Evolutionary conservation across 2,329 filamentous ascomycete species (phyloP).

Genomic region (Sporothrix brasiliensis): DNA sequence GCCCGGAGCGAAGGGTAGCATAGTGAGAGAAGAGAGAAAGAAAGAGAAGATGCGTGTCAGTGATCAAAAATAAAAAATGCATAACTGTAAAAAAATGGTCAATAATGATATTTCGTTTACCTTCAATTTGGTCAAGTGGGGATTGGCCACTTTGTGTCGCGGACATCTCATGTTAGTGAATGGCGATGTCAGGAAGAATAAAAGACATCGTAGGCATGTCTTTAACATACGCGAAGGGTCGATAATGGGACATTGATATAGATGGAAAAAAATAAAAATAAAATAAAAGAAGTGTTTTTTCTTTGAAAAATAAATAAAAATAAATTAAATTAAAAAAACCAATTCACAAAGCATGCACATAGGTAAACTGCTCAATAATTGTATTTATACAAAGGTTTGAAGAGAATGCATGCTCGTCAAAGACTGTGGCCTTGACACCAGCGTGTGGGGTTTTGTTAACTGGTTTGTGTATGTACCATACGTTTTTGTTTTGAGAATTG

Average conservation of each 20-base stretch:
- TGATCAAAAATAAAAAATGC: neutral
- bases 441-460: neutral
- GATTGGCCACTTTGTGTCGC: too few relatives aligned
- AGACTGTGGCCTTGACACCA: neutral
- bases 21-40: neutral
- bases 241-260: too few relatives aligned
- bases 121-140: too few relatives aligned
- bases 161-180: too few relatives aligned
- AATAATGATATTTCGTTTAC: too few relatives aligned
- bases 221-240: too few relatives aligned
- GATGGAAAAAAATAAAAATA: neutral
- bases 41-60: neutral
- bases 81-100: too few relatives aligned
- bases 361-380: neutral
- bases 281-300: neutral
- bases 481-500: neutral
- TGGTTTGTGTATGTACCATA: neutral
- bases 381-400: slow-evolving; percentile 17
- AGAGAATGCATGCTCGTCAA: neutral
- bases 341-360: neutral
- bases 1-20: neutral
- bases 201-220: neutral
- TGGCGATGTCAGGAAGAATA: neutral
- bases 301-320: neutral
- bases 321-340: neutral